phyloP scores from a whole-genome alignment of 169 alveolate genomes.

The Toxoplasma gondii region DNA sequence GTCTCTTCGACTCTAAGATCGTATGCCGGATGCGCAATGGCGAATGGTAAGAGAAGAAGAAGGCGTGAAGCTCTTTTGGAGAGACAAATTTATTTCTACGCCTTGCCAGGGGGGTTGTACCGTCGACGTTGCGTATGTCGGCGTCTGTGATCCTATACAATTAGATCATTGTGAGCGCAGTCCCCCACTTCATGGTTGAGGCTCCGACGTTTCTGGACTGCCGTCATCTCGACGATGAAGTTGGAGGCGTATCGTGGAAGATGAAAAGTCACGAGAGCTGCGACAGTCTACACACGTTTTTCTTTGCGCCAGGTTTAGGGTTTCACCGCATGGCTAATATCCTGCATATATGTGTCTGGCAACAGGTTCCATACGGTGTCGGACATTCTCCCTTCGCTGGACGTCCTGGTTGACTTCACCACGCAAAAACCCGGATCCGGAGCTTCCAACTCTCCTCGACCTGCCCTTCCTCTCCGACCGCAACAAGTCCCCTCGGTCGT shows the following conservation, averaged over 20 bases:
- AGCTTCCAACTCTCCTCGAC: not conserved
- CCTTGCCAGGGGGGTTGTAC: not conserved
- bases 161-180: not conserved
- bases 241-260: no score
- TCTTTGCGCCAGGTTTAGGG: no score
- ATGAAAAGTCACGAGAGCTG: no score
- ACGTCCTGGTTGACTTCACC: not conserved
- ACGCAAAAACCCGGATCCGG: not conserved
- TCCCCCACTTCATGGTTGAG: not conserved
- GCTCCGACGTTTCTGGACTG: not conserved
- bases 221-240: no score
- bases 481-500: no score
- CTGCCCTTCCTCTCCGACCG: no score
- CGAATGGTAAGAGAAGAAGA: not conserved
- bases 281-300: no score
- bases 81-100: not conserved
- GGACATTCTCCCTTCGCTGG: constrained; percentile 33
- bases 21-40: constrained; percentile 1
- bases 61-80: not conserved
- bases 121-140: not conserved
- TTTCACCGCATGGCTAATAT: no score
- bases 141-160: not conserved
- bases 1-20: constrained; percentile 7
- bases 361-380: not conserved
- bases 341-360: no score